A percentile compares a stretch with the other conserved stretches of the same genome.
Evolutionary conservation across 176 grass and related monocot species (phyloP).

Genomic region (Miscanthus lutarioriparius): DNA sequence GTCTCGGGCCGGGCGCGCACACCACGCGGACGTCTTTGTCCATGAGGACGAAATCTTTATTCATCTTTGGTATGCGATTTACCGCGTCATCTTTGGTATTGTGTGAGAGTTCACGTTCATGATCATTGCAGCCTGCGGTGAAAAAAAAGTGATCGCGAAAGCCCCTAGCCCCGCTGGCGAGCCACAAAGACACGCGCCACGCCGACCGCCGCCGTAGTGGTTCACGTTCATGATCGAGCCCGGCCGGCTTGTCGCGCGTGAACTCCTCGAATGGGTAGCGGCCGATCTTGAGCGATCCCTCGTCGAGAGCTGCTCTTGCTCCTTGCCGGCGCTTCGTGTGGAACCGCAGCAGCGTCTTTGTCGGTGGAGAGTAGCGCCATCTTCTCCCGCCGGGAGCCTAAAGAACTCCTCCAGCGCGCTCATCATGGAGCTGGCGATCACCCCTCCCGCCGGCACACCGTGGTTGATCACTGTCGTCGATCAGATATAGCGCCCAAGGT

Average conservation of each 20-base stretch:
- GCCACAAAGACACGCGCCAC: too few relatives aligned
- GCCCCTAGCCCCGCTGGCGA: too few relatives aligned
- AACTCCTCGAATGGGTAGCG: background rate
- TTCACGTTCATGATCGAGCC: background rate
- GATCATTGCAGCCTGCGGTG: too few relatives aligned
- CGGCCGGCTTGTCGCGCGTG: background rate
- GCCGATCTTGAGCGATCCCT: conserved; percentile 34
- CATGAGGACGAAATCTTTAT: too few relatives aligned
- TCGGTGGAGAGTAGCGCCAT: conserved; percentile 37
- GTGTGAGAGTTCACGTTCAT: too few relatives aligned
- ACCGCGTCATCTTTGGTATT: too few relatives aligned
- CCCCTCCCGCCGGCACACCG: conserved; percentile 36
- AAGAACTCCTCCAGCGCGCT: conserved; percentile 32
- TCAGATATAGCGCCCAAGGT: too few relatives aligned
- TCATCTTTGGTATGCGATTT: too few relatives aligned
- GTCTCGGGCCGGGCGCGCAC: too few relatives aligned
- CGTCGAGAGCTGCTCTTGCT: background rate
- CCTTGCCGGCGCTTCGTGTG: conserved; percentile 6
- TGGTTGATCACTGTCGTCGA: conserved; percentile 33
- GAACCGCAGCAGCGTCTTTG: conserved; percentile 26
- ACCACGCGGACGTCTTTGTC: too few relatives aligned
- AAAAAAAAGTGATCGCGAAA: too few relatives aligned
- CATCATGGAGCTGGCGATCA: conserved; percentile 26
- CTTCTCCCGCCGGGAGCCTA: conserved; percentile 22
- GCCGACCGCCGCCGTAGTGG: too few relatives aligned